Evolutionary conservation across 2,329 filamentous ascomycete genomes (phyloP), one percentile per base, ranked within the genome.

Genomic region (Aspergillus fructus): DNA sequence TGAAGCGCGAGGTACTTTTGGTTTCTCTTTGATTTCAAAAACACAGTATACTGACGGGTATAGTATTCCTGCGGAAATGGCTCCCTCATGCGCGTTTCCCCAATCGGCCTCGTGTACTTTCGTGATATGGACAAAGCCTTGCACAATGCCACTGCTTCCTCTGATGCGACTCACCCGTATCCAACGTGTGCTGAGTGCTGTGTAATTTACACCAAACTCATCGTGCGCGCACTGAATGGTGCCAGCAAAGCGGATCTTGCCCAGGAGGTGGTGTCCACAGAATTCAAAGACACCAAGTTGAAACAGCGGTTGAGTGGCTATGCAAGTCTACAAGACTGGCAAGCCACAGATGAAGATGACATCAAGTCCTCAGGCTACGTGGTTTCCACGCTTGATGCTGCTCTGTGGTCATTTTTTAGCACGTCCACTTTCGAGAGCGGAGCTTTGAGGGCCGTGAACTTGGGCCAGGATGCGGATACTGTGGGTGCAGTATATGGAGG

Each of bases 401-500:
- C 75, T 0, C 58, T 78, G 15, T 79, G 77, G 76, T 71, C 66
- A 2, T 76, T 79, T 54, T 79, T 77, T 63, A 71, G 64, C 42
- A 74, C 70, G 24, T 64, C 69, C 7, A 66, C 59, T 5, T 78
- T 75, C 61, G 65, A 68, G 30, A 67, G 74, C 6, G 76, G 77
- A 0, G 75, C 71, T 3, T 55, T 77, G 34, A 71, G 67, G 43
- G 74, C 72, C 1, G 76, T 78, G 0, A 79, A 79, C 67, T 56
- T 76, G 23, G 76, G 76, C 2, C 69, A 74, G 51, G 76, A 79
- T 66, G 72, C 76, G 11, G 78, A 80, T 64, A 78, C 76, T 1
- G 75, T 76, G 11, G 77, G 72, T 15, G 76, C 77, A 2, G 71
- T 79, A 37, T 78, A 77, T 65, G 78, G 77, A 3, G 76, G 74